Evolutionary conservation across 768 basidiomycete species (phyloP), one percentile per base, ranked within the genome.

Genomic region (Kwoniella newhampshirensis): DNA sequence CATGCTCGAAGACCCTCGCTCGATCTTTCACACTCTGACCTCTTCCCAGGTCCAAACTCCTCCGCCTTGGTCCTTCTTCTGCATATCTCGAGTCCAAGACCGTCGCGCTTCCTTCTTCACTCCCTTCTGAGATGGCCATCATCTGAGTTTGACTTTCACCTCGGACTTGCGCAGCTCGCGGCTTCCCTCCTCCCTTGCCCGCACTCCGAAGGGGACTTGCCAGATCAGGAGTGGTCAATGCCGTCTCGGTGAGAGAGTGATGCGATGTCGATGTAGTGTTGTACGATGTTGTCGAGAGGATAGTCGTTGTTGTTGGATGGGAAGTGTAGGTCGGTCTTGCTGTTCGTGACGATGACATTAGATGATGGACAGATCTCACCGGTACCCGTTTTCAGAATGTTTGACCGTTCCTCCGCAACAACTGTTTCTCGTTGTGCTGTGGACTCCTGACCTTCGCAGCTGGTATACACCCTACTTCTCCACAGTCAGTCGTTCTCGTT

Each of bases 11-110:
- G 17, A 40, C 51, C 40, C 41, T 66, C 7, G 69, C 69, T 21
- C 69, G 40, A 44, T 71, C 69, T 32, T 55, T 65, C 7, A 71
- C 69, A 44, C 59, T 71, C 3, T 57, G 61, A 23, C 61, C 57
- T 36, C 63, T 39, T 5, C 25, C 46, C 9, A 64, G 50, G 30
- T 56, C 54, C 37, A 61, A 50, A 18, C 54, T 51, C n/a, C 17
- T 46, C 18, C 43, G 55, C 51, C 52, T 46, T 15, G 49, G 53
- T 52, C 28, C 53, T 43, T 51, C 48, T 17, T 44, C 52, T 18
- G 46, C 53, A 43, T 52, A 52, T 35, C 51, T 36, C 21, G 28
- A 48, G 18, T 57, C 60, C 61, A 54, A 46, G 21, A 12, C 40
- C 37, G 35, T 28, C 25, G 44, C 25, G n/a, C 23, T 18, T 57